A percentile compares a stretch with the other conserved stretches of the same genome.
phyloP scores from a whole-genome alignment of 2,329 filamentous ascomycete genomes.

The Ophiobolus disseminans region DNA sequence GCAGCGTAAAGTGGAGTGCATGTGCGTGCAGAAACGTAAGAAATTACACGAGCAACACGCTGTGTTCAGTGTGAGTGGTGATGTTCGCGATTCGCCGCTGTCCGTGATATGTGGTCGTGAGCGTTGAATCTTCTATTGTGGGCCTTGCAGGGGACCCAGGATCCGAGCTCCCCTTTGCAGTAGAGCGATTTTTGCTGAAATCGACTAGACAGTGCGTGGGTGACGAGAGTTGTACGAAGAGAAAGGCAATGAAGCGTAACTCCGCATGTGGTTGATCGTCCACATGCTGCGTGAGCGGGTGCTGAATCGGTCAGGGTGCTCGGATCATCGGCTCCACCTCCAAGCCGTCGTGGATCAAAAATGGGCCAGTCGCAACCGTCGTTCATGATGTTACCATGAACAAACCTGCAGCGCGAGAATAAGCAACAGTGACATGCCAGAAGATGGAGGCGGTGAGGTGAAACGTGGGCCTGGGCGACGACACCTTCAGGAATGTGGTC shows the following conservation, averaged over 20 bases:
- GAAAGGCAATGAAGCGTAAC: not conserved
- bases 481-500: not conserved
- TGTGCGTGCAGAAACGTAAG: conserved; percentile 6
- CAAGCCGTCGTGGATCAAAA: conserved; percentile 3
- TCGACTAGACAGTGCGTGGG: not conserved
- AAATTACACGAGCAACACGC: conserved; percentile 1
- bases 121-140: not conserved
- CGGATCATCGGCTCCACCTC: conserved; percentile 3
- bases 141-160: not conserved
- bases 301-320: not conserved
- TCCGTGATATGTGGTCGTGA: not conserved
- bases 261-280: not conserved
- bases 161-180: not conserved
- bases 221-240: not conserved
- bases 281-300: not conserved
- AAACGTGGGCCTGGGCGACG: not conserved
- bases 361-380: not conserved
- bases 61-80: not conserved
- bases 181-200: not conserved
- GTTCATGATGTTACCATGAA: not conserved
- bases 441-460: not conserved
- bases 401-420: not conserved
- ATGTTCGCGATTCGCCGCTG: not conserved
- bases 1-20: conserved; percentile 18
- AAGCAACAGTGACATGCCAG: conserved; percentile 2